Percentiles rank a stretch among this genome's conserved stretches.
Evolutionary conservation across 495 filamentous ascomycete species (phyloP).

Genomic region (Daldinia grandis): DNA sequence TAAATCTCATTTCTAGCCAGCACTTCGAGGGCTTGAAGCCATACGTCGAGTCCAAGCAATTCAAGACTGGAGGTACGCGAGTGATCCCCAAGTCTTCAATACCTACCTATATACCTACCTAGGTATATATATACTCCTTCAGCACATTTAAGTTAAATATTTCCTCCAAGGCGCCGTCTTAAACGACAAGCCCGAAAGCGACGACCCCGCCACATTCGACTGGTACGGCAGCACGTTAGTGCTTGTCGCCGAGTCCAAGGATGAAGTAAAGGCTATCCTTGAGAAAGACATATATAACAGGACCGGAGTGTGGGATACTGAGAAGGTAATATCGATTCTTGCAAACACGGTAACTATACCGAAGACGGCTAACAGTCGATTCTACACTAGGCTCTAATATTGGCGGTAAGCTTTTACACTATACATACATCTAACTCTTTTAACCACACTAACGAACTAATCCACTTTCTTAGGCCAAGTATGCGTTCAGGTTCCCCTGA

Average conservation of each 20-base stretch:
- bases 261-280: constrained; percentile 71
- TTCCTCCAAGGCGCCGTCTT: constrained; percentile 69
- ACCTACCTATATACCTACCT: too few species aligned
- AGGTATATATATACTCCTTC: neutral
- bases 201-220: constrained; percentile 63
- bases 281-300: constrained; percentile 75
- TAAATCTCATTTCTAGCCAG: constrained; percentile 49
- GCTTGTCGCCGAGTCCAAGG: constrained; percentile 67
- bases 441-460: constrained; percentile 22
- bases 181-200: constrained; percentile 69
- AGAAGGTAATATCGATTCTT: constrained; percentile 62
- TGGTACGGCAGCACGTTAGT: constrained; percentile 78
- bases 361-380: constrained; percentile 11
- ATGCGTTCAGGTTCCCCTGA: constrained; percentile 52
- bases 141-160: constrained; percentile 1
- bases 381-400: constrained; percentile 52
- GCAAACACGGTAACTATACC: neutral
- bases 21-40: constrained; percentile 64
- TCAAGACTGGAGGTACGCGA: constrained; percentile 65
- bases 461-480: constrained; percentile 42
- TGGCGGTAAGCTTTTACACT: constrained; percentile 43
- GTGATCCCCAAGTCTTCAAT: neutral
- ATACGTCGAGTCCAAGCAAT: constrained; percentile 54
- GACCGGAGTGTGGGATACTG: constrained; percentile 83
- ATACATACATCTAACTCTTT: neutral